Base-by-base conservation (phyloP, 768 basidiomycete genomes). In the Phlegmacium glaucopus region DNA sequence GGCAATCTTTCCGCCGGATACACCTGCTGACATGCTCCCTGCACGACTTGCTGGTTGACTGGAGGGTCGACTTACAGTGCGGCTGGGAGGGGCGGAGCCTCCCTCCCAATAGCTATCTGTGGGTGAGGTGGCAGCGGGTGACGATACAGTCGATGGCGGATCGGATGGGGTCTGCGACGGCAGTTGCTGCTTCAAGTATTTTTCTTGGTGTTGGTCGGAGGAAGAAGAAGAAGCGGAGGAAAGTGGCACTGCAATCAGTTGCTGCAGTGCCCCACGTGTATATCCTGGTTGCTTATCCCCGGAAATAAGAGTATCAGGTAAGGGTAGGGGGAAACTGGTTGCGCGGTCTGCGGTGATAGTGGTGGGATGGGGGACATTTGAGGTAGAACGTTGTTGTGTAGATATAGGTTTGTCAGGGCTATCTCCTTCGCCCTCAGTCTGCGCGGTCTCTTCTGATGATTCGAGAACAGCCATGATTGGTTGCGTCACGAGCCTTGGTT, bases 351-450 rank as follows among this genome's bases (percentile, higher is more conserved):
- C 44, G 13, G 52, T 51, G 28, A 59, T 45, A 37, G 53, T 50
- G 44, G 42, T 52, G 43, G 51, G 51, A 38, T 50, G 48, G 45
- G 47, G 52, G 44, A 53, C 41, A 40, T 51, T 58, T 49, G 56
- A 42, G 40, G 53, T 53, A 48, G 60, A 50, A 47, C 59, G 52
- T 35, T 65, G 44, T 44, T 62, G 59, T 45, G 51, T 59, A 17
- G 64, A 59, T 58, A 62, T 52, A 46, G 80, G 80, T 69, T 78
- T 81, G 64, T 85, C 83, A 58, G 79, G 69, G 47, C 75, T 68
- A 59, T 85, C 82, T 42, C 74, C 71, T 52, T 85, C 83, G 48
- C 74, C 71, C 51, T 83, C 82, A 42, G 74, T 63, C 56, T 75
- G 74, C 22, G 78, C 58, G 32, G 79, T 65, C 51, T 71, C 71